Percentiles rank a stretch among this genome's conserved stretches.
Conservation (phyloP, 2,329 filamentous ascomycete species). For the Didymella exigua region DNA sequence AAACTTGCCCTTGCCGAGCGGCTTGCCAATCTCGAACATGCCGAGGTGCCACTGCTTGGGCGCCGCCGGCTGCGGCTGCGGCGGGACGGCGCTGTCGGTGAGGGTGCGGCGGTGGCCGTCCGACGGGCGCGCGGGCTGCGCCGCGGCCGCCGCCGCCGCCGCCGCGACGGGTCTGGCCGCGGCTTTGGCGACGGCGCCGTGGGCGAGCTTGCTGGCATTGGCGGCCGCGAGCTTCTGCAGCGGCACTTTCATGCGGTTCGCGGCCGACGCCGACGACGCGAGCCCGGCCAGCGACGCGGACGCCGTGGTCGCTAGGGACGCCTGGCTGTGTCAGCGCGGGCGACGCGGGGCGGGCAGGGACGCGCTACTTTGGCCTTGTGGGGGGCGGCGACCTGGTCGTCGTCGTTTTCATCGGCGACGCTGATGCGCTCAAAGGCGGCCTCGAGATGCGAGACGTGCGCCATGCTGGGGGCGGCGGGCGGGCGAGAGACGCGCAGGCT, state of each 20-base stretch:
- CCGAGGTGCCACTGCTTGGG: constrained; percentile 76
- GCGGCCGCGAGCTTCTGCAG: constrained; percentile 87
- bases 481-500: constrained; percentile 3
- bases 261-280: constrained; percentile 49
- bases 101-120: constrained; percentile 50
- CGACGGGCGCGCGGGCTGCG: constrained; percentile 60
- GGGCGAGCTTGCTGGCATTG: constrained; percentile 60
- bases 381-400: constrained; percentile 63
- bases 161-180: constrained; percentile 67
- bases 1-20: constrained; percentile 86
- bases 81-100: constrained; percentile 56
- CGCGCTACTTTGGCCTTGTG: constrained; percentile 76
- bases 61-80: constrained; percentile 37
- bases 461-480: constrained; percentile 56
- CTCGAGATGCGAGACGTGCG: constrained; percentile 75
- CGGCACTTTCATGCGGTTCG: constrained; percentile 70
- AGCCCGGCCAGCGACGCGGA: constrained; percentile 55
- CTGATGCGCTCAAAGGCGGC: constrained; percentile 87
- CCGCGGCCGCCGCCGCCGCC: too few species aligned
- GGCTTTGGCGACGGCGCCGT: constrained; percentile 62
- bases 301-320: constrained; percentile 34
- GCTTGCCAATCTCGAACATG: constrained; percentile 92
- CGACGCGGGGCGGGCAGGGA: not conserved
- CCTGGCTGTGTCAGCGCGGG: constrained; percentile 46
- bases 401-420: constrained; percentile 89